Evolutionary conservation across 2,329 filamentous ascomycete genomes (phyloP).

Genomic region (Lachnellula cervina): DNA sequence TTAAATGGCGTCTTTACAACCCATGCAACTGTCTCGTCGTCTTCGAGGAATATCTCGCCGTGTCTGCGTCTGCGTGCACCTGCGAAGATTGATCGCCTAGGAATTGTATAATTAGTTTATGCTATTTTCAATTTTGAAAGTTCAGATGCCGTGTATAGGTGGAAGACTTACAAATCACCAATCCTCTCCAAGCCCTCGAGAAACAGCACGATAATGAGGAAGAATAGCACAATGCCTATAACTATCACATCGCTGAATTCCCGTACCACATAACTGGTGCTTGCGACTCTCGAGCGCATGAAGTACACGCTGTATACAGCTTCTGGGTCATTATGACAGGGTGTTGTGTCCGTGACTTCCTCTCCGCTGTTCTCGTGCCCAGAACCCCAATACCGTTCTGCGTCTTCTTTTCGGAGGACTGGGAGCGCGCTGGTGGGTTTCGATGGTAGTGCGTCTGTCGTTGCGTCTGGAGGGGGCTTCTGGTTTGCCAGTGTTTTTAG

Average conservation of each 20-base stretch:
- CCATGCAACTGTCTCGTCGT: conserved; percentile 17
- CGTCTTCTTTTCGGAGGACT: conserved; percentile 20
- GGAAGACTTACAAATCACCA: conserved; percentile 17
- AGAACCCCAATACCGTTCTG: conserved; percentile 21
- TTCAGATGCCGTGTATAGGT: too few species aligned
- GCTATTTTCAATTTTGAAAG: neutral
- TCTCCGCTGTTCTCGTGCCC: neutral
- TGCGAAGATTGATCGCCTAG: neutral
- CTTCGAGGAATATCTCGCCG: conserved; percentile 22
- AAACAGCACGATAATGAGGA: conserved; percentile 22
- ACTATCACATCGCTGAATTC: conserved; percentile 27
- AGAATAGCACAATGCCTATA: conserved; percentile 27
- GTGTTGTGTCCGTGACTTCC: too few species aligned
- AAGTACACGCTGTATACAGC: neutral
- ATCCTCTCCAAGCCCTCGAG: conserved; percentile 22
- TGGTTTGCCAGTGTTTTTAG: conserved; percentile 19
- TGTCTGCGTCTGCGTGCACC: neutral
- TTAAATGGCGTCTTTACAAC: conserved; percentile 16
- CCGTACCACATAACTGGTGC: conserved; percentile 5
- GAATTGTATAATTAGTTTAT: conserved; percentile 1
- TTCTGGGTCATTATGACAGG: neutral
- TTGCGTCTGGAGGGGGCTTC: conserved; percentile 1
- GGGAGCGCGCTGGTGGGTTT: conserved; percentile 24
- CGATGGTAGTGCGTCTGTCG: conserved; percentile 7
- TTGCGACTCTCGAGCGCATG: neutral